Conservation (phyloP, 139 green algal species). For the Raphidocelis subcapitata region DNA sequence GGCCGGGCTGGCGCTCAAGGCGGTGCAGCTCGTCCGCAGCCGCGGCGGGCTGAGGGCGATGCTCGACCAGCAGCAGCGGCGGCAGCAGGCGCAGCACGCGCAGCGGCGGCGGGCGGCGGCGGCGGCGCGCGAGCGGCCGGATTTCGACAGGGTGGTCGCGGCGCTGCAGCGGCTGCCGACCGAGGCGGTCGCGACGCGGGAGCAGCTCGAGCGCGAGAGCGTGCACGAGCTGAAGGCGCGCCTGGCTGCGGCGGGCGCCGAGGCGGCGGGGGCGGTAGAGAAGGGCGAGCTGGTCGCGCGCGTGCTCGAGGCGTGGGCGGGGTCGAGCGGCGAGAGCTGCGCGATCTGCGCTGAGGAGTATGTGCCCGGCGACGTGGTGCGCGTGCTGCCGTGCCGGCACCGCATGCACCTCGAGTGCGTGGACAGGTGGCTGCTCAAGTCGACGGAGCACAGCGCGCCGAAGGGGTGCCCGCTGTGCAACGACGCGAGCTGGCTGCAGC, state of each 20-base stretch:
- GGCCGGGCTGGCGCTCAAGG: too few relatives aligned
- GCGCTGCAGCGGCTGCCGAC: constrained; percentile 23
- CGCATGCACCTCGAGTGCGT: constrained; percentile 64
- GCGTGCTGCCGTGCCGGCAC: constrained; percentile 54
- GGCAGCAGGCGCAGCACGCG: too few relatives aligned
- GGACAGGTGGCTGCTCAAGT: constrained; percentile 58
- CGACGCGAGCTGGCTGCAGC: constrained; percentile 18
- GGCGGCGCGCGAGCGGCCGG: background rate
- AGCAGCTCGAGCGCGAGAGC: constrained; percentile 9
- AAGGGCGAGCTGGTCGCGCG: constrained; percentile 43
- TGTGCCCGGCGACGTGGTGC: constrained; percentile 47
- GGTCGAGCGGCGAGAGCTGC: constrained; percentile 35
- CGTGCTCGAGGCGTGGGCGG: constrained; percentile 9
- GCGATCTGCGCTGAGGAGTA: constrained; percentile 62
- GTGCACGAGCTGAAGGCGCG: constrained; percentile 21
- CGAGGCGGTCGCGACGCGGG: background rate
- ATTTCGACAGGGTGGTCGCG: background rate
- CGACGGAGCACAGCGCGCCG: constrained; percentile 45
- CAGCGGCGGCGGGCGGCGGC: background rate
- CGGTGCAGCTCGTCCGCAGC: too few relatives aligned
- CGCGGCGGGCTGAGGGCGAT: too few relatives aligned
- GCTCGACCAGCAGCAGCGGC: background rate
- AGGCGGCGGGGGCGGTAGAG: constrained; percentile 30
- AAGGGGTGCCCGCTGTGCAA: constrained; percentile 64
- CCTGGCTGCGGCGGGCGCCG: background rate